phyloP scores from a whole-genome alignment of 1,284 basidiomycete species.

The Apiotrichum sp. region DNA sequence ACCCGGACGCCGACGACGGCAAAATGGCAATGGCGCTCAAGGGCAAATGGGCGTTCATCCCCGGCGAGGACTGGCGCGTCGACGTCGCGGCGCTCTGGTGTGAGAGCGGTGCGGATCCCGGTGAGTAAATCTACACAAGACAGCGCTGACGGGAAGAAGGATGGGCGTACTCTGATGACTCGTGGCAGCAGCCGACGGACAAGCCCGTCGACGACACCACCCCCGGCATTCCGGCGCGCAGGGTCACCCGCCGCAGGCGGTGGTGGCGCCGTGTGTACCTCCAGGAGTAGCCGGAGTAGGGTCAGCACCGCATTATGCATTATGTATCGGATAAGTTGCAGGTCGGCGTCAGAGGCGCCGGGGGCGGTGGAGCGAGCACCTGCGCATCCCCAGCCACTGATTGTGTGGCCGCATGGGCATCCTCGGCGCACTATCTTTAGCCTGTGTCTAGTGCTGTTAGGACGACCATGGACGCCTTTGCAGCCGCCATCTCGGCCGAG shows the following conservation, averaged over 20 bases:
- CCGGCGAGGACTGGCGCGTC: slow-evolving; percentile 44
- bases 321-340: no score
- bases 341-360: no score
- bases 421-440: no score
- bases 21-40: slow-evolving; percentile 35
- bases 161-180: slow-evolving; percentile 46
- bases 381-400: no score
- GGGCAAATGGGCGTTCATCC: slow-evolving; percentile 40
- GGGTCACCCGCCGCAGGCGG: slow-evolving; percentile 13
- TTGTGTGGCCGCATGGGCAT: no score
- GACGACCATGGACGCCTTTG: no score
- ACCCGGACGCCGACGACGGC: slow-evolving; percentile 15
- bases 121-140: slow-evolving; percentile 18
- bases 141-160: slow-evolving; percentile 28
- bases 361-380: no score
- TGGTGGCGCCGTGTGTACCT: slow-evolving; percentile 19
- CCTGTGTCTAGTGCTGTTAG: no score
- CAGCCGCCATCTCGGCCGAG: no score
- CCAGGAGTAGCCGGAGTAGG: not conserved
- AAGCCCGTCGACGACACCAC: not conserved
- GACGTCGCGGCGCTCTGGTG: slow-evolving; percentile 42
- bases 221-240: slow-evolving; percentile 1
- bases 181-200: slow-evolving; percentile 27
- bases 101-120: slow-evolving; percentile 33
- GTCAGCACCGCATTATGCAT: not conserved